Base-by-base conservation (phyloP, 75 land plant genomes). In the Adiantum capillusveneris region DNA sequence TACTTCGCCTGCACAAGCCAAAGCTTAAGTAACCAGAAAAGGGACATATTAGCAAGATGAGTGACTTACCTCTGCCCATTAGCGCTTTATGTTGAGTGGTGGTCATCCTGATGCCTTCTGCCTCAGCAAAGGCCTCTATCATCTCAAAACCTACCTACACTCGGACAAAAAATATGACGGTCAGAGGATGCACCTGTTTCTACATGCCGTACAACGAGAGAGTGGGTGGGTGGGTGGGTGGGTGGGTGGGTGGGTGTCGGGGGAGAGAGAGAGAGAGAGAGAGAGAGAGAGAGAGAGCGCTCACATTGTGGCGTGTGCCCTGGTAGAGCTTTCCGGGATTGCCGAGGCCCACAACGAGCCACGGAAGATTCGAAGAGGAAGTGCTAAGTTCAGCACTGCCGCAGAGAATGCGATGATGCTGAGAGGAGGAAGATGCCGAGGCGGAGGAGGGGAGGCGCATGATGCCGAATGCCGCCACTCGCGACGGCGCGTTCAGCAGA, bases 111-210 rank as follows among this genome's bases (percentile, higher is more conserved):
- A 95, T 86, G 36, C 84, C 82, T 30, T 66, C 77, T 42, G 87
- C 72, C 63, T 67, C 65, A 31, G 99, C 81, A 70, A 95, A 71
- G 11, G 65, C 79, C 71, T 95, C 93, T 60, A 95, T 82, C 93
- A 90, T 82, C 44, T 90, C 89, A 73, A 95, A 95, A 12, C 99
- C 99, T 16, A 85, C 87, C 97, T 92, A 81, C 2, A 25, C 13
- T n/a, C n/a, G n/a, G n/a, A 24, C 55, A 53, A 53, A 53, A 12
- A 24, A 53, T 34, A 34, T 34, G 3, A 5, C 37, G 9, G 37
- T 34, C 3, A 34, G 9, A 9, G 37, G 9, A 34, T 34, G 37
- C 9, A n/a, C n/a, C n/a, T n/a, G n/a, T n/a, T n/a, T n/a, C n/a
- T n/a, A n/a, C 37, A 34, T 34, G 37, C 37, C 37, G 3, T 34